Conservation (phyloP, 2,329 filamentous ascomycete species). For the Aspergillus sp. region DNA sequence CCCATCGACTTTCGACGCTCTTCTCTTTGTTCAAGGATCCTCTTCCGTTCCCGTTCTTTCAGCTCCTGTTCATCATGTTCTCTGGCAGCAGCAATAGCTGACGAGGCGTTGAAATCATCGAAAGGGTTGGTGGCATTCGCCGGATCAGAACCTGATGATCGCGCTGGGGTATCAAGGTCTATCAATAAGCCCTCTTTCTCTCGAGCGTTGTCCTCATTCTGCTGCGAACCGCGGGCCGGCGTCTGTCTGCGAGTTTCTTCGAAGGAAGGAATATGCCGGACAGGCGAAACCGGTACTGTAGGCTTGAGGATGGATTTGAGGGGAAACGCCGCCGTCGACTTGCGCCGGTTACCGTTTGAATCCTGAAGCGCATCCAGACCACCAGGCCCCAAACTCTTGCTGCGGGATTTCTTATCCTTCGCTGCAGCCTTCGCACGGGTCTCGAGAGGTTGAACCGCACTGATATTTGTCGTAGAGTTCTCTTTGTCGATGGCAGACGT, state of each 20-base stretch:
- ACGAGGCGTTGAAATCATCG: conserved; percentile 34
- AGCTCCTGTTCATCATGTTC: conserved; percentile 62
- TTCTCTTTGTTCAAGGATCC: conserved; percentile 65
- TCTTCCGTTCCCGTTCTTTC: conserved; percentile 49
- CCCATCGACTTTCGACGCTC: conserved; percentile 84
- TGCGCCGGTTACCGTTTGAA: conserved; percentile 66
- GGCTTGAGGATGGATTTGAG: conserved; percentile 73
- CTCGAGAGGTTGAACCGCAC: conserved; percentile 31
- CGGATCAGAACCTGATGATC: conserved; percentile 22
- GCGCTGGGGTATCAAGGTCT: conserved; percentile 36
- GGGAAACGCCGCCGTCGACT: conserved; percentile 40
- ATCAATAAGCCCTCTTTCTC: conserved; percentile 31
- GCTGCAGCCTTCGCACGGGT: conserved; percentile 30
- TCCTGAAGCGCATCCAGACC: conserved; percentile 75
- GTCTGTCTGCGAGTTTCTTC: conserved; percentile 43
- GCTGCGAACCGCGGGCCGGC: conserved; percentile 25
- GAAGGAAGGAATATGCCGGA: conserved; percentile 57
- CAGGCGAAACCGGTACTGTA: conserved; percentile 57
- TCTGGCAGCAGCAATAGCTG: conserved; percentile 55
- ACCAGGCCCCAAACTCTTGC: conserved; percentile 92
- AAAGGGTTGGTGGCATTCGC: conserved; percentile 44
- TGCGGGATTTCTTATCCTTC: conserved; percentile 62
- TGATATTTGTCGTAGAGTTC: conserved; percentile 63
- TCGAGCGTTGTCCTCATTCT: conserved; percentile 12
- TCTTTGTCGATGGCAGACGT: conserved; percentile 57